A percentile compares a stretch with the other conserved stretches of the same genome.
phyloP scores from a whole-genome alignment of 208 protist species.

The Leishmania mexicana region DNA sequence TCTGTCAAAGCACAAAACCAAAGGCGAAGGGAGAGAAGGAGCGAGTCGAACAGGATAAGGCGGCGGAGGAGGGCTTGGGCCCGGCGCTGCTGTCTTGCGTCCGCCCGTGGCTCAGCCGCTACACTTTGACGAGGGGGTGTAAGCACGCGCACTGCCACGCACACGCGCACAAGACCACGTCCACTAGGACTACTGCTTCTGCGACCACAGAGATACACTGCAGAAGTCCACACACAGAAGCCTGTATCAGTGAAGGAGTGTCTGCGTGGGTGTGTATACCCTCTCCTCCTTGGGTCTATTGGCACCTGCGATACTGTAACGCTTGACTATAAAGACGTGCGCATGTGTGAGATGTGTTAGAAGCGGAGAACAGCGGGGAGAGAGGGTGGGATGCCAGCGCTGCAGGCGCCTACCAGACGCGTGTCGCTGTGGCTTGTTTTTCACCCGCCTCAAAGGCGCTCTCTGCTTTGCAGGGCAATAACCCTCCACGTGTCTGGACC shows the following conservation, averaged over 20 bases:
- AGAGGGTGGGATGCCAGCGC: neutral
- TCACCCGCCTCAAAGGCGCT: neutral
- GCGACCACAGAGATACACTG: neutral
- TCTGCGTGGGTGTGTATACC: neutral
- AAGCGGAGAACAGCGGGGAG: neutral
- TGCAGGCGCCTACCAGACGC: neutral
- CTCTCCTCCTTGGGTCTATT: neutral
- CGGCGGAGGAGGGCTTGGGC: neutral
- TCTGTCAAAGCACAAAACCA: neutral
- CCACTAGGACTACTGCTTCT: neutral
- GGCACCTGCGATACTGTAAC: neutral
- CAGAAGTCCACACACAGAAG: neutral
- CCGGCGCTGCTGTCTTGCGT: neutral
- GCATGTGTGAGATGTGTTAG: neutral
- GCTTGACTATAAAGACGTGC: neutral
- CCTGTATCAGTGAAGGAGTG: neutral
- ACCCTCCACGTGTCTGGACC: neutral
- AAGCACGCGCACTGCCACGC: neutral
- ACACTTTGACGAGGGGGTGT: neutral
- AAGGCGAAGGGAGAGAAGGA: neutral
- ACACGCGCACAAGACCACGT: neutral
- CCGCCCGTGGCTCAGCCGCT: neutral
- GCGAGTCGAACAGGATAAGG: neutral
- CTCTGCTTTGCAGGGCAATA: neutral
- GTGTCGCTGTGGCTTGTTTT: neutral